Evolutionary conservation across 352 stramenopile species (phyloP).

Genomic region (Phytophthora fragariaefolia): DNA sequence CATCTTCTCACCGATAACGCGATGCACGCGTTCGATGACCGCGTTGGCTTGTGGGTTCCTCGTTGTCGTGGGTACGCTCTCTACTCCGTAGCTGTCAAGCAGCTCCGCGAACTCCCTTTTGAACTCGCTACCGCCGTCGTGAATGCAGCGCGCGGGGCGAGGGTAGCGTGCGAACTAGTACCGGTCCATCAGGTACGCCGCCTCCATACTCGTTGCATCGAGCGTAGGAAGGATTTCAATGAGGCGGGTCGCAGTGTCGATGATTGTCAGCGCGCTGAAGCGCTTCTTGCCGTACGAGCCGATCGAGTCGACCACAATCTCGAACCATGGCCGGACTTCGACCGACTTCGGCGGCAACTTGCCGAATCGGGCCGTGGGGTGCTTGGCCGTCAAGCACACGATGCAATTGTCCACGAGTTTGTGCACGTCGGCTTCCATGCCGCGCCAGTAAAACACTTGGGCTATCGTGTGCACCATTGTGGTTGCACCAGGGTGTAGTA

Average conservation of each 20-base stretch:
- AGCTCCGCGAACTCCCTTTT: constrained; percentile 1
- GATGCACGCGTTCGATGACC: constrained; percentile 9
- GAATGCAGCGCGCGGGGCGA: background rate
- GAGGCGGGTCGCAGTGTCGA: constrained; percentile 9
- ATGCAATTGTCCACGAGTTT: background rate
- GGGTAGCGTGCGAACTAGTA: constrained; percentile 8
- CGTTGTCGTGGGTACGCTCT: background rate
- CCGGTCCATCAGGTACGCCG: background rate
- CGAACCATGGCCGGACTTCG: background rate
- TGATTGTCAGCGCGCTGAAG: background rate
- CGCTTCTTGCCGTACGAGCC: background rate
- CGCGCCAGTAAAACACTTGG: background rate
- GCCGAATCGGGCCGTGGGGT: background rate
- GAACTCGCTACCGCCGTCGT: constrained; percentile 4
- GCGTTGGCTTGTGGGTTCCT: constrained; percentile 8
- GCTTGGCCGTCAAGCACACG: background rate
- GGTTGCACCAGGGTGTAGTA: no score
- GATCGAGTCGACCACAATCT: constrained; percentile 5
- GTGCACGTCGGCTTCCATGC: background rate
- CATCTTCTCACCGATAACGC: constrained; percentile 12
- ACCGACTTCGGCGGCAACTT: background rate
- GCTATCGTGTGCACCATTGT: background rate
- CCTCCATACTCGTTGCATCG: background rate
- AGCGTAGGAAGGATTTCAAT: background rate
- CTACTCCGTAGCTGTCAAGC: constrained; percentile 5